A percentile compares a stretch with the other conserved stretches of the same genome.
Conservation (phyloP, 257 asterid species). For the Eustoma russellianum region DNA sequence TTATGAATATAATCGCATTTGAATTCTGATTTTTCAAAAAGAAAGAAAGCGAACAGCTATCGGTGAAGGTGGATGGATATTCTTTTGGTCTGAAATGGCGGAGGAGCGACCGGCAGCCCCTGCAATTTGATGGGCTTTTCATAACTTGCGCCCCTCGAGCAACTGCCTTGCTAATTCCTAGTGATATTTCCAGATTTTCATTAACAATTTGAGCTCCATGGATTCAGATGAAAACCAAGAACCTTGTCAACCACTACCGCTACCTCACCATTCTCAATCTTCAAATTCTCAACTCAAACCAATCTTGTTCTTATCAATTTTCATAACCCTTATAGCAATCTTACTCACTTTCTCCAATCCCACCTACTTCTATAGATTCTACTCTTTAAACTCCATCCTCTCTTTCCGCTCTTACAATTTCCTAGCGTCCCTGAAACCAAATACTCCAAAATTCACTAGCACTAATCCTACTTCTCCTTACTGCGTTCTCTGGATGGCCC, state of each 20-base stretch:
- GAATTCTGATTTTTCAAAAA: no score
- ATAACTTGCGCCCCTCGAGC: no score
- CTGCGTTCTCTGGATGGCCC: slow-evolving; percentile 93
- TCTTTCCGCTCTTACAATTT: slow-evolving; percentile 13
- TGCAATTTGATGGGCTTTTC: no score
- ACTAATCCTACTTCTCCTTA: slow-evolving; percentile 22
- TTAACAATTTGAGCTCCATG: slow-evolving; percentile 12
- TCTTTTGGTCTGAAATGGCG: no score
- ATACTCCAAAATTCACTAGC: slow-evolving; percentile 1
- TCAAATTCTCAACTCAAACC: slow-evolving; percentile 22
- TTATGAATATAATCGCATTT: no score
- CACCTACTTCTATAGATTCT: slow-evolving; percentile 11
- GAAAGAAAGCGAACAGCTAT: no score
- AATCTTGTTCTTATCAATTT: slow-evolving; percentile 31
- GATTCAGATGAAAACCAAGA: slow-evolving; percentile 30
- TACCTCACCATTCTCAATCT: slow-evolving; percentile 10
- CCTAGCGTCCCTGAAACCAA: slow-evolving; percentile 10
- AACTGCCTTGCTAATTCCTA: neutral
- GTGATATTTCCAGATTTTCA: neutral
- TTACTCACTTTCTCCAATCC: slow-evolving; percentile 20
- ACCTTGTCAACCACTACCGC: slow-evolving; percentile 16
- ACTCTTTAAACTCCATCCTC: slow-evolving; percentile 25
- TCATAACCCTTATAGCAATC: slow-evolving; percentile 36
- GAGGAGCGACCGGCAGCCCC: no score
- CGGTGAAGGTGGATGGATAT: no score